phyloP scores from a whole-genome alignment of 345 rosid genomes.

The Trapa incisa region DNA sequence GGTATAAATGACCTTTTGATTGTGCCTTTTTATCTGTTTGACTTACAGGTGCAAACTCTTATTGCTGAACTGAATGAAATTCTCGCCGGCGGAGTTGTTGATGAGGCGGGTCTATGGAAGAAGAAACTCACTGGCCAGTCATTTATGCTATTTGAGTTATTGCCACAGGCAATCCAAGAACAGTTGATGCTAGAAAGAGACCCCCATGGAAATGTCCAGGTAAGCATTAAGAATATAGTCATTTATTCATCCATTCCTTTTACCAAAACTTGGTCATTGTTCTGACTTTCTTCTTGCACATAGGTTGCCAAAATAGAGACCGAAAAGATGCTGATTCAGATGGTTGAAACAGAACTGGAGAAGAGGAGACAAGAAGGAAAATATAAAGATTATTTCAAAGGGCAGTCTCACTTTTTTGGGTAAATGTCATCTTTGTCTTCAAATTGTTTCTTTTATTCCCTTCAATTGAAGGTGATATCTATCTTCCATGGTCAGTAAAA shows the following conservation, averaged over 20 bases:
- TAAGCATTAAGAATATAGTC: constrained; percentile 12
- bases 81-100: constrained; percentile 37
- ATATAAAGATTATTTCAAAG: constrained; percentile 53
- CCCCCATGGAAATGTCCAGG: constrained; percentile 99
- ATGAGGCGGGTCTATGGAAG: constrained; percentile 73
- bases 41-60: constrained; percentile 35
- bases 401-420: constrained; percentile 98
- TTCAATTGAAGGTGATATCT: background rate
- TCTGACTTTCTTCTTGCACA: background rate
- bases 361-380: constrained; percentile 67
- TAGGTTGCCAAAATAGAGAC: constrained; percentile 98
- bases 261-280: background rate
- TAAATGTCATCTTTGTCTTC: constrained; percentile 12
- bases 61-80: constrained; percentile 42
- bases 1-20: background rate
- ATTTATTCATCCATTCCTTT: background rate
- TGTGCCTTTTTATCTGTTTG: background rate
- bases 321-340: constrained; percentile 96
- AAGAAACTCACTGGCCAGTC: constrained; percentile 57
- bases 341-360: constrained; percentile 91
- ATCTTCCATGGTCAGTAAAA: too few species aligned
- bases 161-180: constrained; percentile 82
- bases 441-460: background rate
- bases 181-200: constrained; percentile 96
- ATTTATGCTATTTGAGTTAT: constrained; percentile 61